Base-by-base conservation (phyloP, 1,284 basidiomycete genomes). In the Salmacisia buchloeana region DNA sequence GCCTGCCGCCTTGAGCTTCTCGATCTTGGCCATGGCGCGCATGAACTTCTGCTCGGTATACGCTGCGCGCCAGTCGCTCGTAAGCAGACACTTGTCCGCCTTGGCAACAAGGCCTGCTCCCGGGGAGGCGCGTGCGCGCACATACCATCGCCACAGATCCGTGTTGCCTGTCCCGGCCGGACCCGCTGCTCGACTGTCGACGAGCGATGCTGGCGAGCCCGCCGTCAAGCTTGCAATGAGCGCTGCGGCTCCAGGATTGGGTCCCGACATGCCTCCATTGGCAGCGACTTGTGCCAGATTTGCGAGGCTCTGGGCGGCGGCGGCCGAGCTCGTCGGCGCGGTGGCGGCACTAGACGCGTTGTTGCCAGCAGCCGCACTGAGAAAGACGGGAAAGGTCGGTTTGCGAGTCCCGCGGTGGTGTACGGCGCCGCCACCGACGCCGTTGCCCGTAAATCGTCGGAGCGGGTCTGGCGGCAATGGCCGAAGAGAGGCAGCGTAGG, bases 21-120 rank as follows among this genome's bases (percentile, higher is more conserved):
- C 93, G 60, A 98, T 88, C 6, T 89, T 85, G 58, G 94, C 91
- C 75, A 96, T 85, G 1, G 91, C 88, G 23, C 91, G 85, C 35
- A 91, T 65, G 34, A 78, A 79, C 52, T 72, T 68, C 61, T 78
- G 76, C 69, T 79, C 77, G 43, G 73, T 69, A 61, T 75, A 79
- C 0, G 77, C 77, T 6, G 75, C 76, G 36, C 72, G 73, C 77
- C 77, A 79, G 63, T 79, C 77, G 58, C 67, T 69, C 12, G 77
- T 79, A 58, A 73, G 63, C 35, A 79, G 62, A 41, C 76, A 78
- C 64, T 78, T 78, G 69, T 75, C 75, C 38, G 77, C 77, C 61
- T 77, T 78, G 49, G 72, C 72, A n/a, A 79, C 77, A 63, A 79
- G 67, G 2, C 72, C 72, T 6, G 73, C 71, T 15, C 71, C 71